A percentile compares a stretch with the other conserved stretches of the same genome.
phyloP scores from a whole-genome alignment of 2,329 filamentous ascomycete species.

The Alternaria sp. region DNA sequence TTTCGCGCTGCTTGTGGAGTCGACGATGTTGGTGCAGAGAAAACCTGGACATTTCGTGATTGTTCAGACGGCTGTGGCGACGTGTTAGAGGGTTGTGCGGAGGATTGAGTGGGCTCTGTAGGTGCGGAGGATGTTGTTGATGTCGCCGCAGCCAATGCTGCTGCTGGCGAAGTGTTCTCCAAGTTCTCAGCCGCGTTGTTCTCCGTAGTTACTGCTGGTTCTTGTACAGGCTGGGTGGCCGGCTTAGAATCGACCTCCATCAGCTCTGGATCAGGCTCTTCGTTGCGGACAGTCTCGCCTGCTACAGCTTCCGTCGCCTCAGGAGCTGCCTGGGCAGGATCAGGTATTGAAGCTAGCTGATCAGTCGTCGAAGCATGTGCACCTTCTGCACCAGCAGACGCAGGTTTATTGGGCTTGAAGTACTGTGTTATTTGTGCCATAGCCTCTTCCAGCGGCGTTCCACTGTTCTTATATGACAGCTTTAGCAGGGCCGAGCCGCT shows the following conservation, averaged over 20 bases:
- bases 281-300: constrained; percentile 34
- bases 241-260: constrained; percentile 45
- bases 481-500: constrained; percentile 81
- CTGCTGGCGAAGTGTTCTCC: constrained; percentile 32
- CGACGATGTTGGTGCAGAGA: constrained; percentile 75
- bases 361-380: constrained; percentile 40
- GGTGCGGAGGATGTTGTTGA: constrained; percentile 30
- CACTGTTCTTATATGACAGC: constrained; percentile 77
- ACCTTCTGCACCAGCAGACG: constrained; percentile 36
- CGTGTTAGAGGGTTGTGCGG: background rate
- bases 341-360: constrained; percentile 40
- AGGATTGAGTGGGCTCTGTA: constrained; percentile 16
- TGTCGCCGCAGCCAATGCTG: constrained; percentile 34
- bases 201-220: constrained; percentile 26
- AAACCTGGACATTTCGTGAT: constrained; percentile 70
- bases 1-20: constrained; percentile 78
- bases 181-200: constrained; percentile 25
- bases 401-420: constrained; percentile 63
- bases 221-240: constrained; percentile 18
- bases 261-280: constrained; percentile 38
- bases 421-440: constrained; percentile 81
- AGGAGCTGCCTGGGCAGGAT: constrained; percentile 31
- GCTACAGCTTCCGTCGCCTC: constrained; percentile 39
- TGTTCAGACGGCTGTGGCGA: constrained; percentile 27
- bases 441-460: constrained; percentile 82